Conservation (phyloP, 2,329 filamentous ascomycete genomes). For the Trichophyton benhamiae region DNA sequence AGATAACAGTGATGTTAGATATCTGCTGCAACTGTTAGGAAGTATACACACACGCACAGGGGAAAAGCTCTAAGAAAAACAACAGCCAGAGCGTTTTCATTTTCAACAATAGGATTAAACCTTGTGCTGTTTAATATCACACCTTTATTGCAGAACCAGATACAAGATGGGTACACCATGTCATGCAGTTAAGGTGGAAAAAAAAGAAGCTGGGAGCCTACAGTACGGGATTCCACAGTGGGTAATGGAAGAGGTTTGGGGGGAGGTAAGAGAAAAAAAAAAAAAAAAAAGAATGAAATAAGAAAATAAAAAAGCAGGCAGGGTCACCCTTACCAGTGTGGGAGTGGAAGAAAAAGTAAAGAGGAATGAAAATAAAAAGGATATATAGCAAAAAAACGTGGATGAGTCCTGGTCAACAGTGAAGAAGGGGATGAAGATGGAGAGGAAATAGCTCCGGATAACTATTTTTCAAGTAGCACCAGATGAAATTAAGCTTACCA, state of each 20-base stretch:
- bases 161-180: constrained; percentile 3
- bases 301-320: neutral
- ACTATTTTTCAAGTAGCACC: constrained; percentile 13
- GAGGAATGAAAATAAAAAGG: constrained; percentile 2
- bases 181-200: neutral
- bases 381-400: constrained; percentile 7
- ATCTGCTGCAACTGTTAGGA: neutral
- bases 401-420: constrained; percentile 6
- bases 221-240: neutral
- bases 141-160: constrained; percentile 4
- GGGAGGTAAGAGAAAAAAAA: neutral
- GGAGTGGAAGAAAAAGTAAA: neutral
- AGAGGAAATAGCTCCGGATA: constrained; percentile 1
- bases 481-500: constrained; percentile 18
- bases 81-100: neutral
- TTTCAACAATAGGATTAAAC: constrained; percentile 1
- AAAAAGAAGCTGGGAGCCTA: constrained; percentile 1
- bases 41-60: neutral
- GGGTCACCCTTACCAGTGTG: constrained; percentile 4
- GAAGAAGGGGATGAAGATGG: neutral
- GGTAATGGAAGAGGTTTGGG: neutral
- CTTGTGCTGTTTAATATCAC: constrained; percentile 4
- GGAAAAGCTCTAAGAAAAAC: neutral
- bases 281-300: neutral
- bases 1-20: neutral